These are phyloP conservation scores for Pythium pyrilobum DNA, from an alignment of 352 stramenopile genomes.

Conservation along the genomic window DNA sequence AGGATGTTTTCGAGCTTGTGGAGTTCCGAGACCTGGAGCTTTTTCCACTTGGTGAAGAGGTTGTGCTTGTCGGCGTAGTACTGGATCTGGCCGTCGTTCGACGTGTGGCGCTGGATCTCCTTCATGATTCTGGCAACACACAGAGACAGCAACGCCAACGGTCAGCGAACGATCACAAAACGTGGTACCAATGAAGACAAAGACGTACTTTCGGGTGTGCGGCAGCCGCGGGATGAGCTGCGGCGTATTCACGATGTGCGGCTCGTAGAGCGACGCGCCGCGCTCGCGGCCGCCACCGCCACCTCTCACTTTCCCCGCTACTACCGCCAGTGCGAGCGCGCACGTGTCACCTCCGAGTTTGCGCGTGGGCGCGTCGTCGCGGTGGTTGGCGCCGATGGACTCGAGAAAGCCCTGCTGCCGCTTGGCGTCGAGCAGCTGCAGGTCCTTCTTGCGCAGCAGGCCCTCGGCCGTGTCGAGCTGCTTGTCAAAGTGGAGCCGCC, in stretches of 20 bases:
- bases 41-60: constrained; percentile 75
- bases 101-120: constrained; percentile 52
- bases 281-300: constrained; percentile 4
- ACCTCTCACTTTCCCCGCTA: too few species aligned
- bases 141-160: neutral
- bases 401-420: constrained; percentile 16
- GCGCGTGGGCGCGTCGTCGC: neutral
- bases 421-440: constrained; percentile 18
- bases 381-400: constrained; percentile 5
- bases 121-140: constrained; percentile 41
- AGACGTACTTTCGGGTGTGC: constrained; percentile 52
- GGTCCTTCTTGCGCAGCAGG: constrained; percentile 41
- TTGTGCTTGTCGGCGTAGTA: constrained; percentile 67
- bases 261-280: constrained; percentile 23
- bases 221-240: constrained; percentile 49
- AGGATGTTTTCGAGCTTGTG: constrained; percentile 26
- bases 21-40: constrained; percentile 46
- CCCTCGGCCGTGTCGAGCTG: constrained; percentile 56
- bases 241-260: constrained; percentile 24
- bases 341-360: neutral
- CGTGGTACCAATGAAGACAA: neutral
- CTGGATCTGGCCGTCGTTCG: constrained; percentile 49
- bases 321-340: neutral
- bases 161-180: too few species aligned
- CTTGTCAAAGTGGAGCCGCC: constrained; percentile 38